Base-by-base conservation (phyloP, 257 asterid species). In the Salvia rosmarinus region DNA sequence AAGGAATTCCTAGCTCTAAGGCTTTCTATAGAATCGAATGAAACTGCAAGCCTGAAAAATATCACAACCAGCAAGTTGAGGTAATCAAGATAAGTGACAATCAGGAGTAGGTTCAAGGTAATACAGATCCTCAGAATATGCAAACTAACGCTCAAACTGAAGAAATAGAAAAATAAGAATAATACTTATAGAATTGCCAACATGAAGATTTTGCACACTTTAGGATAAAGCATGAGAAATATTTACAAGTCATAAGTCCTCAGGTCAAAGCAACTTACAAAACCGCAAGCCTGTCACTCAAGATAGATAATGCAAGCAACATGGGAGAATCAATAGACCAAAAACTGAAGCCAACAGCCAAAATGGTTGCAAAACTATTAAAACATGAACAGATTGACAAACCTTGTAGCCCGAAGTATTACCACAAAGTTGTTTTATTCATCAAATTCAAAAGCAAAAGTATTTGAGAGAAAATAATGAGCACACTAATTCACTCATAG, bases 1-100 rank as follows among this genome's bases (percentile, higher is more conserved):
- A 79, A 69, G 37, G 6, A 17, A 19, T 47, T 52, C 32, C 32
- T 60, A 39, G 57, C 56, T 35, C 28, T 54, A 69, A 75, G 72
- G 44, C 37, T 75, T 61, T 44, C 58, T 16, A 67, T 46, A 66
- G 59, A 71, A 76, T 35, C 32, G 42, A 35, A 69, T 35, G 63
- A 37, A 49, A 46, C 23, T 21, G 28, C 19, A 54, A 25, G 59
- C 46, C 52, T 43, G 46, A 57, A 25, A 39, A 44, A 37, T 10
- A 40, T 56, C 74, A 46, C 57, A 37, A 12, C 47, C 54, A 39
- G 49, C 63, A 64, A 30, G 67, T 35, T 76, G 17, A 42, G 39
- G 40, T 32, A 28, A 32, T 47, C 21, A 21, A 35, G 23, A 57
- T 54, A 37, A 55, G 54, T 64, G 56, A 14, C n/a, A 1, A 40